Conservation (phyloP, 2,329 filamentous ascomycete genomes). For the Eutypella sp. region DNA sequence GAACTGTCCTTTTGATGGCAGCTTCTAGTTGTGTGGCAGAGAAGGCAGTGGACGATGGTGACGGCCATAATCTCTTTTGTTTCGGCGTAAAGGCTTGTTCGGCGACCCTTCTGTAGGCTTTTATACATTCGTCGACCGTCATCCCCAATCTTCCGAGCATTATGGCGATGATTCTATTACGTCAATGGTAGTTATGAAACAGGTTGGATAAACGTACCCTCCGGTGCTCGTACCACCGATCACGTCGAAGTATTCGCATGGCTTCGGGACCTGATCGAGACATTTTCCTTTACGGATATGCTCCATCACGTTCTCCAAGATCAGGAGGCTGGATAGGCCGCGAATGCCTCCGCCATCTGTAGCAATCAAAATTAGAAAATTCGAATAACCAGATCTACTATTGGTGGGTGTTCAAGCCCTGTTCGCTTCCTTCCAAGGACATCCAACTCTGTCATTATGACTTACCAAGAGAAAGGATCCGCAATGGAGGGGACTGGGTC, state of each 20-base stretch:
- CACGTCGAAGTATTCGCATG: constrained; percentile 21
- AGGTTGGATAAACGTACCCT: constrained; percentile 8
- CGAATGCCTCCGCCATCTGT: constrained; percentile 20
- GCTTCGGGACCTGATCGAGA: constrained; percentile 12
- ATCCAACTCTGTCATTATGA: no score
- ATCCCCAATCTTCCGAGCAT: neutral
- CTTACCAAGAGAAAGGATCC: no score
- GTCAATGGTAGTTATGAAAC: neutral
- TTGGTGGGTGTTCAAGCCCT: no score
- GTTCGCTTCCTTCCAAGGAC: no score
- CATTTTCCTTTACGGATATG: constrained; percentile 3
- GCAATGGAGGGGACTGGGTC: no score
- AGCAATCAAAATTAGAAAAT: no score
- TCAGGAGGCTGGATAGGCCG: constrained; percentile 17
- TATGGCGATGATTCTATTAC: neutral
- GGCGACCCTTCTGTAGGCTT: neutral
- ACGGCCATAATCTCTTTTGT: neutral
- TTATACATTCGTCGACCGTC: neutral
- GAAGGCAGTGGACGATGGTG: neutral
- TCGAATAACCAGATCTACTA: no score
- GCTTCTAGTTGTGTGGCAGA: neutral
- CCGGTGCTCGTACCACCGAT: constrained; percentile 22
- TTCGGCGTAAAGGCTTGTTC: neutral
- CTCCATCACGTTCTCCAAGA: constrained; percentile 16
- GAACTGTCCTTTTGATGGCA: no score